Evolutionary conservation across 441 rosid genomes (phyloP), one percentile per base, ranked within the genome.

Genomic region (Oxalis stricta): DNA sequence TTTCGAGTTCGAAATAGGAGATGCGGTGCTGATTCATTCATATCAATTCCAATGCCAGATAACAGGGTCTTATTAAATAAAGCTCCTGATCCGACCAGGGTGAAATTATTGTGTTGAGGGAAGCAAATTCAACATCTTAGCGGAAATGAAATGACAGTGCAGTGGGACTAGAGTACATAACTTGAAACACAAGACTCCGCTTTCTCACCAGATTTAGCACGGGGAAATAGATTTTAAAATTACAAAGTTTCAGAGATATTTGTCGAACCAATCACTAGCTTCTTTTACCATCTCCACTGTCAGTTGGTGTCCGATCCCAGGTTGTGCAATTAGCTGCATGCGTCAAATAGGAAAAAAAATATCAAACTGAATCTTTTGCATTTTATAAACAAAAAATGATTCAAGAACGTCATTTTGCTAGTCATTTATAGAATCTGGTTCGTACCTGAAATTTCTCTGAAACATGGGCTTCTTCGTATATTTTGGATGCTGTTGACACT

Each of bases 191-290:
- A 26, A 26, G 31, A 26, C 31, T n/a, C 31, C 1, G 10, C 31
- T 6, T 26, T 5, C 31, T 26, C 28, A 26, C 10, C 4, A 26
- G 5, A 26, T 26, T 26, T 8, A 26, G 3, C 31, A 26, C 7
- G 31, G 1, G 31, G 10, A 8, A 8, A 26, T 6, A 6, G 31
- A 2, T 26, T 26, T 26, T 26, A 11, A 26, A 42, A 16, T 16
- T 5, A 5, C 21, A n/a, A 1, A 5, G 18, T 23, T 17, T 60
- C 46, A 63, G 4, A 86, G 73, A 58, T 65, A 73, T 52, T 36
- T 69, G 48, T 86, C 94, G 18, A 91, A 69, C 95, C 91, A 86
- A 23, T 83, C 87, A 21, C 95, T 81, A 4, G 93, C 74, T 71
- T 81, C 73, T 64, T 70, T 83, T 36, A 91, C 87, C 99, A 79